These are phyloP conservation scores for Aspergillus incahuasiensis DNA, from an alignment of 495 filamentous ascomycete genomes.

Conservation along the genomic window DNA sequence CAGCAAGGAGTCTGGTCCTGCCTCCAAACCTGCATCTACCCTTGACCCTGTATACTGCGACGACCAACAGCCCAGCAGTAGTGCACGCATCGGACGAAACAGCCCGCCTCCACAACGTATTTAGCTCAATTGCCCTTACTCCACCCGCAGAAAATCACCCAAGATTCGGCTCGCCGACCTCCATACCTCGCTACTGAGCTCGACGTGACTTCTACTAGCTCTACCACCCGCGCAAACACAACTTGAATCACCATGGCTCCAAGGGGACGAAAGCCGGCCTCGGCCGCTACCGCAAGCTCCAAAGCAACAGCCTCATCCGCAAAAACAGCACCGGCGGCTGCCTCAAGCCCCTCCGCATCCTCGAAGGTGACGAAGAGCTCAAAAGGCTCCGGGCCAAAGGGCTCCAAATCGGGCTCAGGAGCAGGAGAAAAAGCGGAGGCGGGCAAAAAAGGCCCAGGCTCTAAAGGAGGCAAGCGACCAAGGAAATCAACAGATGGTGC, in stretches of 20 bases:
- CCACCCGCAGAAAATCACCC: background rate
- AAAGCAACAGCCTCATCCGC: background rate
- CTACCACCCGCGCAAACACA: background rate
- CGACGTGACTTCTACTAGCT: background rate
- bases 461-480: slow-evolving; percentile 19
- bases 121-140: background rate
- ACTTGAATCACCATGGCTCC: slow-evolving; percentile 22
- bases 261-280: slow-evolving; percentile 20
- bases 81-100: background rate
- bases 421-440: background rate
- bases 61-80: background rate
- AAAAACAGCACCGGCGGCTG: background rate
- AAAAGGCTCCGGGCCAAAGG: background rate
- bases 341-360: slow-evolving; percentile 14
- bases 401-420: background rate
- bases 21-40: background rate
- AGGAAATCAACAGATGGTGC: slow-evolving; percentile 12
- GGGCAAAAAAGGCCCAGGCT: no score
- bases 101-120: background rate
- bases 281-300: slow-evolving; percentile 18
- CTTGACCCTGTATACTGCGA: background rate
- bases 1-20: background rate
- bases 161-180: background rate
- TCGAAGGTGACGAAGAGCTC: slow-evolving; percentile 7
- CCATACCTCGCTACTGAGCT: background rate